Conservation (phyloP, 2,329 filamentous ascomycete species). For the Madurella fahalii region DNA sequence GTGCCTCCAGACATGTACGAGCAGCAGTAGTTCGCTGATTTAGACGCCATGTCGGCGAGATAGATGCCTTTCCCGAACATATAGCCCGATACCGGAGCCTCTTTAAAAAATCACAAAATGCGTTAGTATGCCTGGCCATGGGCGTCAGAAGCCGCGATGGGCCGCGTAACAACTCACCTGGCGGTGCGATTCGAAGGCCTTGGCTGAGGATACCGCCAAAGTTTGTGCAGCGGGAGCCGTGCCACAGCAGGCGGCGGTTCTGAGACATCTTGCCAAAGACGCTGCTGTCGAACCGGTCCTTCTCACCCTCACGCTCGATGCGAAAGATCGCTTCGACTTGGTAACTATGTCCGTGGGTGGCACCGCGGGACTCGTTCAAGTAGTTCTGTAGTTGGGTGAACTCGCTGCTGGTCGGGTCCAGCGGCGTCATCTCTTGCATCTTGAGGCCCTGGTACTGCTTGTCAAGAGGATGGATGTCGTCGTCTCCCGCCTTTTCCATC, state of each 20-base stretch:
- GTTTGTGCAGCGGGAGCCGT: conserved; percentile 78
- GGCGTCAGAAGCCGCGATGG: too few species aligned
- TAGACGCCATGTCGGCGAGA: conserved; percentile 78
- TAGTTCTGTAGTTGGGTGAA: conserved; percentile 64
- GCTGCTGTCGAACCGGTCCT: conserved; percentile 60
- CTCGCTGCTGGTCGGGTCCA: conserved; percentile 57
- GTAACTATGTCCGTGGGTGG: conserved; percentile 61
- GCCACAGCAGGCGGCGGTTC: conserved; percentile 78
- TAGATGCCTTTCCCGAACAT: conserved; percentile 93
- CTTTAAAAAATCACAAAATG: conserved; percentile 26
- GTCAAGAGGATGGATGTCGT: conserved; percentile 62
- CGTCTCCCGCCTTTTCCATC: conserved; percentile 47
- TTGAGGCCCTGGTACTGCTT: conserved; percentile 67
- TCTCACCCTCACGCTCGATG: conserved; percentile 71
- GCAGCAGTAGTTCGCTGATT: conserved; percentile 75
- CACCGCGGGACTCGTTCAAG: conserved; percentile 60
- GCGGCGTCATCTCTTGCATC: conserved; percentile 70
- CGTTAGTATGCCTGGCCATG: too few species aligned
- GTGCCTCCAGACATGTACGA: conserved; percentile 59
- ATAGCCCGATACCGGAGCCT: conserved; percentile 75
- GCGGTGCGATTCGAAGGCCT: conserved; percentile 83
- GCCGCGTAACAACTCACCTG: conserved; percentile 27
- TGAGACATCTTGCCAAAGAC: conserved; percentile 46
- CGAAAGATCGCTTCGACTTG: conserved; percentile 73
- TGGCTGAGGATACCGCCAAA: conserved; percentile 84